These are phyloP conservation scores for Rutidosis leptorrhynchoides DNA, from an alignment of 129 eudicot species.

Conservation along the genomic window DNA sequence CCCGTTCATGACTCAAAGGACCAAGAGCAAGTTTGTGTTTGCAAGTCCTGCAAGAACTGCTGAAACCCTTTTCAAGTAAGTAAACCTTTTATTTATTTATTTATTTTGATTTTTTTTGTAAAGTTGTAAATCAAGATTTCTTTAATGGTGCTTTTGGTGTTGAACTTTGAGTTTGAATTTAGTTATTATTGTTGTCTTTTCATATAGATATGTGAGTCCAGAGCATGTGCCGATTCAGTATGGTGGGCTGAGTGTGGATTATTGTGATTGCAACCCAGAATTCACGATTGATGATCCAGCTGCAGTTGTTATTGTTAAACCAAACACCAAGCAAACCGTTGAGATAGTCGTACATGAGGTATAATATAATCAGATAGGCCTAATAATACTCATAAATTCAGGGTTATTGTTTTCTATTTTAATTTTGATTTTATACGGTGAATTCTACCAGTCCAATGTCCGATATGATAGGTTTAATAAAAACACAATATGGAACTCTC, in stretches of 20 bases:
- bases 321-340: conserved; percentile 76
- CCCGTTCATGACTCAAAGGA: conserved; percentile 86
- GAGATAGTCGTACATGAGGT: conserved; percentile 85
- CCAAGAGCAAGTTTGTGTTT: conserved; percentile 93
- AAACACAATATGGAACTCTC: background rate
- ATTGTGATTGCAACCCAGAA: conserved; percentile 68
- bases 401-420: background rate
- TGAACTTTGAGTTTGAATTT: background rate
- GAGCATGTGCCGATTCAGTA: conserved; percentile 87
- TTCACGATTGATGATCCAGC: conserved; percentile 76
- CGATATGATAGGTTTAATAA: background rate
- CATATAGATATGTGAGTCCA: conserved; percentile 65
- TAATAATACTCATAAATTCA: background rate
- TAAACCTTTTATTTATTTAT: background rate
- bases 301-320: conserved; percentile 73
- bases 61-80: conserved; percentile 84
- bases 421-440: background rate
- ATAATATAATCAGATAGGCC: background rate
- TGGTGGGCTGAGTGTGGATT: conserved; percentile 79
- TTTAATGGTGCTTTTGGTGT: background rate
- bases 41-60: conserved; percentile 86
- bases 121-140: background rate
- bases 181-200: conserved; percentile 12
- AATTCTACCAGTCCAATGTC: background rate
- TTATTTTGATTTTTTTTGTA: background rate